These are phyloP conservation scores for Theobroma grandiflorum DNA, from an alignment of 441 rosid species.

Conservation along the genomic window DNA sequence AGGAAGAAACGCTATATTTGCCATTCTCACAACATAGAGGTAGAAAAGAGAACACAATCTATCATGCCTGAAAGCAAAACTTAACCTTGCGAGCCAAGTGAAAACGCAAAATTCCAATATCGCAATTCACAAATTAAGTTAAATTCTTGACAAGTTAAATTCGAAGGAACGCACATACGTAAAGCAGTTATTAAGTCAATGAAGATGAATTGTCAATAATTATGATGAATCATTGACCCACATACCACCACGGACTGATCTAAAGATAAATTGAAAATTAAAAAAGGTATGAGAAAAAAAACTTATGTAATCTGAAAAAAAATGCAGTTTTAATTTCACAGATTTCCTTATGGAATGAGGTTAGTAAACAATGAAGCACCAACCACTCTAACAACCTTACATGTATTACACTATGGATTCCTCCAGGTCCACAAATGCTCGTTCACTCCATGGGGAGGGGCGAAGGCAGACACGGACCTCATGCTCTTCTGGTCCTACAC, in stretches of 20 bases:
- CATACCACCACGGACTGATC: background rate
- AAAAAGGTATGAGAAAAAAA: background rate
- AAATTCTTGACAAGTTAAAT: background rate
- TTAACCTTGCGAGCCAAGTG: background rate
- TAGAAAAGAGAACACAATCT: background rate
- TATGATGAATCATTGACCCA: background rate
- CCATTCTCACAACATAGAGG: background rate
- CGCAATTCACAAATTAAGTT: background rate
- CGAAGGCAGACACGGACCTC: slow-evolving; percentile 76
- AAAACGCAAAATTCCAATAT: background rate
- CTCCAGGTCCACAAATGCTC: slow-evolving; percentile 34
- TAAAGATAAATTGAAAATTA: background rate
- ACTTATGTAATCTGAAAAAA: slow-evolving; percentile 8
- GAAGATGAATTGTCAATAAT: background rate
- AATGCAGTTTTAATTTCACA: slow-evolving; percentile 45
- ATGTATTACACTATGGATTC: slow-evolving; percentile 46
- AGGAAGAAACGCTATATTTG: background rate
- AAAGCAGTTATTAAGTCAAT: background rate
- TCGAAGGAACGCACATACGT: background rate
- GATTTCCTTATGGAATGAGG: slow-evolving; percentile 44
- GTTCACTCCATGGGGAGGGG: slow-evolving; percentile 61
- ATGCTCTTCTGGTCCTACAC: slow-evolving; percentile 70
- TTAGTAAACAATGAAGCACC: slow-evolving; percentile 56
- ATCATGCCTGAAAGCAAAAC: background rate
- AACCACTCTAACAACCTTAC: slow-evolving; percentile 40